Evolutionary conservation across 148 eudicot species (phyloP).

Genomic region (Rhododendron vialii): DNA sequence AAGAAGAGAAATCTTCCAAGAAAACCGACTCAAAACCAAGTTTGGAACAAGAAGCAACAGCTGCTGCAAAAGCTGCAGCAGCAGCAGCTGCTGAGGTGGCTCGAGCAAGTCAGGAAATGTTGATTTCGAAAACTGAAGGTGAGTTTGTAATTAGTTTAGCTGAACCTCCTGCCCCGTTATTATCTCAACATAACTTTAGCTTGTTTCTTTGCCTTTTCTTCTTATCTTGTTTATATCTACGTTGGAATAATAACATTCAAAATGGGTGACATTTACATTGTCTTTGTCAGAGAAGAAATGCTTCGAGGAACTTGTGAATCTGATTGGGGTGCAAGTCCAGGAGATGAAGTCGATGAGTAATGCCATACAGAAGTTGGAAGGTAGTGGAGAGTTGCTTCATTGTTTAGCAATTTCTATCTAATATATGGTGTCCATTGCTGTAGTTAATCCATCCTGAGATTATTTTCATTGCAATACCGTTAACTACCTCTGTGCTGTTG

Average conservation of each 20-base stretch:
- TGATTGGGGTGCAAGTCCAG: conserved; percentile 64
- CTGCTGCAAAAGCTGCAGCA: conserved; percentile 93
- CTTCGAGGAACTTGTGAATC: conserved; percentile 60
- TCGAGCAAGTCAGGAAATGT: conserved; percentile 77
- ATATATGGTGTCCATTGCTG: background rate
- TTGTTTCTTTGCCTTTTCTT: conserved; percentile 1
- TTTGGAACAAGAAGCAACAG: conserved; percentile 73
- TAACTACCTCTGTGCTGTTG: background rate
- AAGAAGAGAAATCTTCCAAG: conserved; percentile 34
- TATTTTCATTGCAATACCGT: background rate
- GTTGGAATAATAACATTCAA: background rate
- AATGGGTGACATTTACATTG: background rate
- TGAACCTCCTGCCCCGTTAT: background rate
- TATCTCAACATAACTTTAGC: background rate
- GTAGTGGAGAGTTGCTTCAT: conserved; percentile 25
- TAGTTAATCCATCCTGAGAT: background rate
- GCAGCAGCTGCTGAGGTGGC: conserved; percentile 91
- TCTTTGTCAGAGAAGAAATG: conserved; percentile 25
- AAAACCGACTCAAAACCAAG: conserved; percentile 39
- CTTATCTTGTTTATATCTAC: background rate
- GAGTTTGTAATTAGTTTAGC: conserved; percentile 7
- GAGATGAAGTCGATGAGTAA: conserved; percentile 79
- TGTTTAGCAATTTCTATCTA: background rate
- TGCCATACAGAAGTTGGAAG: conserved; percentile 63
- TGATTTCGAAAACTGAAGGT: conserved; percentile 73